Evolutionary conservation across 164 flowering plant species (phyloP), one percentile per base, ranked within the genome.

Genomic region (Nymphaea colorata): DNA sequence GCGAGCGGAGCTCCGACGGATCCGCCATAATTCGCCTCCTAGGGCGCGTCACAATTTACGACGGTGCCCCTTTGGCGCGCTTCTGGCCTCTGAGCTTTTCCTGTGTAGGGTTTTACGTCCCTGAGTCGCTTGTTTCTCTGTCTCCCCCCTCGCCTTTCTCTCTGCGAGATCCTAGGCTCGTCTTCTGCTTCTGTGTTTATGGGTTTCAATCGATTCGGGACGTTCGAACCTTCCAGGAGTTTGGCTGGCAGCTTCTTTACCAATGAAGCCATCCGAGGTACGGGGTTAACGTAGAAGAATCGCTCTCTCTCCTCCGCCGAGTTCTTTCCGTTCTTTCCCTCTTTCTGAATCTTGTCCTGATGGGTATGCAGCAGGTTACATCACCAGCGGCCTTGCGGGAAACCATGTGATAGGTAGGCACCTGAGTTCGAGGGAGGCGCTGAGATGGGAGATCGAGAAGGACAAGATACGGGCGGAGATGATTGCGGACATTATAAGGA

Each of bases 391-490:
- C 3, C 57, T 4, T 15, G 3, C 14, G 8, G 57, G 57, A 15
- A 51, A 15, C 12, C 12, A 5, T 51, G 2, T 51, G 57, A 7
- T 8, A 15, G 15, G 14, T 15, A 4, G 57, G 14, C 8, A 3
- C 14, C 57, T 51, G 57, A 51, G 57, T 51, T 10, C 57, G 57
- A 5, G 72, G 42, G 82, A 70, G 25, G 63, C 69, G 12, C 45
- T 71, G 17, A 67, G 69, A 5, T 42, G 78, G 62, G 75, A 77
- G 72, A 4, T 66, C 4, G 83, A 81, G 69, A 78, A 81, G 59
- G 72, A 70, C 67, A 59, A 68, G 61, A 78, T 78, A 4, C 72
- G 81, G 36, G 77, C 76, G 12, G 78, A 81, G 72, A 76, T 78
- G 55, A 51, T 76, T 5, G 80, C 57, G 41, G 81, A 81, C 70